Conservation (phyloP, 768 basidiomycete species). For the Boletus rubescentipes region DNA sequence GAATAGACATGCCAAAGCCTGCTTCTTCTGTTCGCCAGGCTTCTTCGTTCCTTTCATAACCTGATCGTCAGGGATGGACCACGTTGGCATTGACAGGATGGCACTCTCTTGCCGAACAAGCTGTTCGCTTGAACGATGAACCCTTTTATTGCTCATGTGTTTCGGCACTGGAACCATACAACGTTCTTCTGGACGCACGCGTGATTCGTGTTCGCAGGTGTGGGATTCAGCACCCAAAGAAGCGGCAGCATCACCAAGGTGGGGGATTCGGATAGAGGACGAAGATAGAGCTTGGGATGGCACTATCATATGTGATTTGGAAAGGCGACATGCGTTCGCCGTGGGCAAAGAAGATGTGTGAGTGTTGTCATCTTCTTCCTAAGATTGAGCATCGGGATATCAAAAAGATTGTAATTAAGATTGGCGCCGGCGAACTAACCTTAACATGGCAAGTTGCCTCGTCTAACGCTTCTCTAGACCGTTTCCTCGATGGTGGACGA, state of each 20-base stretch:
- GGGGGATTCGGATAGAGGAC: constrained; percentile 17
- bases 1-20: constrained; percentile 47
- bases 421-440: constrained; percentile 31
- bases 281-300: constrained; percentile 22
- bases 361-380: constrained; percentile 27
- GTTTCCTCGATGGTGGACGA: constrained; percentile 32
- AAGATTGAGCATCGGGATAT: constrained; percentile 24
- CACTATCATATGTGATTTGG: constrained; percentile 23
- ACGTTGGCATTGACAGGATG: constrained; percentile 27
- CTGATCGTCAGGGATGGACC: constrained; percentile 35
- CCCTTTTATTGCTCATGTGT: constrained; percentile 26
- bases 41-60: constrained; percentile 34
- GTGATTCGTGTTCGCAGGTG: constrained; percentile 17
- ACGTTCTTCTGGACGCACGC: constrained; percentile 27
- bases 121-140: constrained; percentile 29
- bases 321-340: constrained; percentile 20
- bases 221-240: constrained; percentile 18
- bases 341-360: constrained; percentile 19
- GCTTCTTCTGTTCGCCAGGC: constrained; percentile 42
- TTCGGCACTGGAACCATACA: constrained; percentile 20
- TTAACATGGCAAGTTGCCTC: constrained; percentile 29
- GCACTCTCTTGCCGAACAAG: constrained; percentile 30
- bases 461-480: constrained; percentile 32
- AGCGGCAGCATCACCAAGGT: constrained; percentile 4
- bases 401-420: constrained; percentile 27